Evolutionary conservation across 2,329 filamentous ascomycete species (phyloP).

Genomic region (Boeremia exigua): DNA sequence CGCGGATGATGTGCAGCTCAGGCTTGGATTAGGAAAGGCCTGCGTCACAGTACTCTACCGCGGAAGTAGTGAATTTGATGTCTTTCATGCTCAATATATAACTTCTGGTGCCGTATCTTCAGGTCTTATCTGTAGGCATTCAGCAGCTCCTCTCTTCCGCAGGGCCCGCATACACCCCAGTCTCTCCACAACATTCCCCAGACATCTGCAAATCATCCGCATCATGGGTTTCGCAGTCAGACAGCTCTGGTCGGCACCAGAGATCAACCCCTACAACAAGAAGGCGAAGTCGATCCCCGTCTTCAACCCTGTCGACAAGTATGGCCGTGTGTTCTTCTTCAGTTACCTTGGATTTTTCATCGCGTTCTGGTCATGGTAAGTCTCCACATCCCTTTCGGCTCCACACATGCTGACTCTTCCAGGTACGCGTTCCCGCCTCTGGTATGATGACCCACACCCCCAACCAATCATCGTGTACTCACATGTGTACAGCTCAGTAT

Average conservation of each 20-base stretch:
- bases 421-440: conserved; percentile 90
- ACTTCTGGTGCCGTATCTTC: conserved; percentile 24
- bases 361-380: conserved; percentile 80
- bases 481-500: conserved; percentile 47
- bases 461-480: conserved; percentile 44
- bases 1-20: conserved; percentile 26
- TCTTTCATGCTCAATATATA: conserved; percentile 34
- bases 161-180: conserved; percentile 18
- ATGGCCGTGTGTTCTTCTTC: conserved; percentile 90
- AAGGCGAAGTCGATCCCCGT: conserved; percentile 83
- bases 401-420: conserved; percentile 28
- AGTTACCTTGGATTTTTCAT: conserved; percentile 87
- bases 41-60: conserved; percentile 40
- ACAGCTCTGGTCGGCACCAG: conserved; percentile 60
- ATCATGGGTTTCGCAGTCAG: conserved; percentile 45
- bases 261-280: conserved; percentile 81
- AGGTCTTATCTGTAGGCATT: conserved; percentile 23
- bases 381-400: conserved; percentile 5
- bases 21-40: conserved; percentile 16
- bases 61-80: conserved; percentile 39
- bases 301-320: conserved; percentile 77
- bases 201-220: conserved; percentile 9
- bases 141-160: conserved; percentile 11
- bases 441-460: conserved; percentile 52
- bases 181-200: conserved; percentile 10